Evolutionary conservation across 2,329 filamentous ascomycete species (phyloP).

Genomic region (Botrytis aclada): DNA sequence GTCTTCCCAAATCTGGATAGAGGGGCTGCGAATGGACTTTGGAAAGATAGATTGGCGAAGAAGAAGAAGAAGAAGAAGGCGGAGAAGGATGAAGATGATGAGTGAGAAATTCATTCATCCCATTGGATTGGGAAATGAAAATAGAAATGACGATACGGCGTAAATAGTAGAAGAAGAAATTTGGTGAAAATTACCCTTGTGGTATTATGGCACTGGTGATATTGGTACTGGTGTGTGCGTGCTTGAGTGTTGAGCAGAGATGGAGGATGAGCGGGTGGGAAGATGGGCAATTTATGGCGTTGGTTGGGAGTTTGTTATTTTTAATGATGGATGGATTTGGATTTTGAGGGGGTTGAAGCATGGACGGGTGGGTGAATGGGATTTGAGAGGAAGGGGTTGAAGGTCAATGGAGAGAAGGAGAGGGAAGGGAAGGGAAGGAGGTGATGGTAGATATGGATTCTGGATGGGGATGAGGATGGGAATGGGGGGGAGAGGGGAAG

Average conservation of each 20-base stretch:
- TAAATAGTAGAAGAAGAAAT: conserved; percentile 3
- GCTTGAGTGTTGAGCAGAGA: background rate
- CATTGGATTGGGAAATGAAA: background rate
- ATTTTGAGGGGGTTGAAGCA: too few relatives aligned
- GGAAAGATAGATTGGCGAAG: conserved; percentile 40
- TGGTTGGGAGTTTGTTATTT: background rate
- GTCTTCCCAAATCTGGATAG: conserved; percentile 81
- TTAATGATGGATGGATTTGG: background rate
- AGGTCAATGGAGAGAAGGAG: background rate
- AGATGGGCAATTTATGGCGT: background rate
- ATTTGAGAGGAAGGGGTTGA: background rate
- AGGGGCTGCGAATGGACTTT: conserved; percentile 65
- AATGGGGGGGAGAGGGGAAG: background rate
- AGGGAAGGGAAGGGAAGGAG: too few relatives aligned
- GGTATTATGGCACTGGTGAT: background rate
- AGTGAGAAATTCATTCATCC: conserved; percentile 19
- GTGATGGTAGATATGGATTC: background rate
- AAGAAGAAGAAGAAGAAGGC: conserved; percentile 31
- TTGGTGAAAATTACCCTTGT: background rate
- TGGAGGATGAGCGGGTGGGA: background rate
- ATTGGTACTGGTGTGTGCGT: background rate
- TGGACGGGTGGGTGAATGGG: background rate
- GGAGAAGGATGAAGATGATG: conserved; percentile 33
- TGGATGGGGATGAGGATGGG: background rate
- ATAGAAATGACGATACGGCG: background rate